Base-by-base conservation (phyloP, 495 filamentous ascomycete genomes). In the Penicillium macrosclerotiorum region DNA sequence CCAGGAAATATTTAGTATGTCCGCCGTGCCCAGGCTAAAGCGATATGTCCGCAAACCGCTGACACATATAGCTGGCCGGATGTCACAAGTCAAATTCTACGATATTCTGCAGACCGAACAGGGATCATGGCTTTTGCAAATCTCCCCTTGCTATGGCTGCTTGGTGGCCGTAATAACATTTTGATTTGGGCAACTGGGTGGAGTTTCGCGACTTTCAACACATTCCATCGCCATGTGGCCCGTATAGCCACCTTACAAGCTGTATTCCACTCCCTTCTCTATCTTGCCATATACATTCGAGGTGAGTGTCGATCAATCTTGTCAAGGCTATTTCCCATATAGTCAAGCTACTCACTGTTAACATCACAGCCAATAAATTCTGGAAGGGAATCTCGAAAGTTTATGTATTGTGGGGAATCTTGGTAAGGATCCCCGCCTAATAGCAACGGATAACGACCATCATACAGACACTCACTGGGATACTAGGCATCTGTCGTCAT, bases 151-250 rank as follows among this genome's bases (percentile, higher is more conserved):
- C 16, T 78, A 18, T 76, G 74, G 61, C 54, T 81, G 1, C 79
- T 80, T 37, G 68, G 68, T 2, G 71, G 71, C 3, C 72, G 78
- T 23, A 82, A 80, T 50, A 81, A 81, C 41, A 68, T 80, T 12
- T 64, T 81, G 25, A 52, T 77, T 2, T 78, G 74, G 77, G 55
- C 74, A 8, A 80, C 77, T 0, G 74, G 76, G 0, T 81, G 77
- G 76, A 73, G 67, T 26, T 77, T 76, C 49, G 63, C 73, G 1
- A 76, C 68, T 0, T 79, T 78, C 51, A 75, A 76, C 34, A 54
- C 76, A 2, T 77, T 81, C 23, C 79, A 81, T 63, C 76, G 77
- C 12, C 76, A 77, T 69, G 64, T 79, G 20, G 78, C 78, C 3
- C 64, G 76, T 41, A 65, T 80, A 5, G 75, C 76, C 3, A 77